Evolutionary conservation across 2,329 filamentous ascomycete species (phyloP), one percentile per base, ranked within the genome.

Genomic region (Fusarium sp.): DNA sequence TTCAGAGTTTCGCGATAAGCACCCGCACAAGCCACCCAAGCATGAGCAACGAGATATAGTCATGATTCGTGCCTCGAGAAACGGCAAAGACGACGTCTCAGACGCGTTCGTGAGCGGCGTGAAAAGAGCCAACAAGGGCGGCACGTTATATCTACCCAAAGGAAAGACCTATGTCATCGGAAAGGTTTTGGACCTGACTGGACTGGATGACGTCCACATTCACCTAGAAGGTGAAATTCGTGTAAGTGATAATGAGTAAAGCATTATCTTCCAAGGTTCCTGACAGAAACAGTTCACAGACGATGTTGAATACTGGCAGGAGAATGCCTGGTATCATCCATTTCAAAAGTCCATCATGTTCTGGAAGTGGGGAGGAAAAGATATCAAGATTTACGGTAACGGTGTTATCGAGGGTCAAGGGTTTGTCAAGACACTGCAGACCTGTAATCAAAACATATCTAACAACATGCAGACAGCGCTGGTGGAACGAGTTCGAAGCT

Each of bases 281-380:
- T 38, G 6, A 70, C 24, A 12, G 9, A 0, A 1, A 0, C n/a
- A 74, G 67, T 80, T 80, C 62, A 80, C 78, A 53, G 74, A 80
- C 22, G 76, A 80, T 53, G 79, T 77, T 4, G 62, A 74, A 5
- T 79, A 78, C 69, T 80, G 79, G 79, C 78, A 80, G 64, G 59
- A 70, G 12, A 73, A 78, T 52, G 73, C 78, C 34, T 80, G 76
- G 68, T 67, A 67, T 12, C 76, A 80, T 50, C 75, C 77, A 0
- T 80, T 81, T 65, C 76, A 80, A 63, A 77, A 80, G 59, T 85
- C 81, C 4, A 83, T 88, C 52, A 85, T 85, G 53, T 88, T 88
- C 68, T 88, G 84, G 82, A 83, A 86, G 46, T 88, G 85, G 85
- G 85, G 85, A 52, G 86, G 86, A 10, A 80, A 83, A 60, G 77